A percentile compares a stretch with the other conserved stretches of the same genome.
Conservation (phyloP, 2,329 filamentous ascomycete species). For the Ceratocystis huliohia region DNA sequence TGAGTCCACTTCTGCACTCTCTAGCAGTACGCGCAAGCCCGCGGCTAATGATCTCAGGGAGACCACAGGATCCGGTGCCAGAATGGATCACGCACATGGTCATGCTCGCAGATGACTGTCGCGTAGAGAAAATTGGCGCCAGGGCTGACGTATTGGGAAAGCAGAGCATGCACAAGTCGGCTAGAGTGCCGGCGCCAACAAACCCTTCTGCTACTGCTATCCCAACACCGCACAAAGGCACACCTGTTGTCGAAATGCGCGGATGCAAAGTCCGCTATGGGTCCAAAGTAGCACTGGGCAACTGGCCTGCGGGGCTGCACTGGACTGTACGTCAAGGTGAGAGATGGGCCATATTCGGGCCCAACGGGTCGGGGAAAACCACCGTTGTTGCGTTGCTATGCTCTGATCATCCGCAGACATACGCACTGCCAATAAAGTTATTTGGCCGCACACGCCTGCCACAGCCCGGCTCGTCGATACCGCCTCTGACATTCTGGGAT, state of each 20-base stretch:
- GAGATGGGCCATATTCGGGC: constrained; percentile 83
- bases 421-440: constrained; percentile 72
- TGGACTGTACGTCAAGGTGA: constrained; percentile 77
- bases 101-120: constrained; percentile 54
- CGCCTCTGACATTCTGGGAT: constrained; percentile 81
- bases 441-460: constrained; percentile 76
- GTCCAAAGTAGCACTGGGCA: constrained; percentile 62
- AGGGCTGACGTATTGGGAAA: constrained; percentile 49
- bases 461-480: constrained; percentile 48
- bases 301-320: constrained; percentile 64
- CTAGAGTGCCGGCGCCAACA: constrained; percentile 27
- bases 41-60: constrained; percentile 60
- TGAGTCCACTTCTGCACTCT: constrained; percentile 57
- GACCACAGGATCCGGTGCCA: constrained; percentile 77
- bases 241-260: constrained; percentile 73
- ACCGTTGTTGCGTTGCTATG: constrained; percentile 85
- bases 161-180: constrained; percentile 34
- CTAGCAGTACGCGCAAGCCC: constrained; percentile 56
- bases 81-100: constrained; percentile 82
- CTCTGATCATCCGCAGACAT: constrained; percentile 91
- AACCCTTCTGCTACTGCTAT: constrained; percentile 31
- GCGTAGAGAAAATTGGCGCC: constrained; percentile 51
- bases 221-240: constrained; percentile 35
- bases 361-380: constrained; percentile 92
- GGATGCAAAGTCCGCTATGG: constrained; percentile 75